Evolutionary conservation across 345 rosid genomes (phyloP), one percentile per base, ranked within the genome.

Genomic region (Eucalyptus fibrosa): DNA sequence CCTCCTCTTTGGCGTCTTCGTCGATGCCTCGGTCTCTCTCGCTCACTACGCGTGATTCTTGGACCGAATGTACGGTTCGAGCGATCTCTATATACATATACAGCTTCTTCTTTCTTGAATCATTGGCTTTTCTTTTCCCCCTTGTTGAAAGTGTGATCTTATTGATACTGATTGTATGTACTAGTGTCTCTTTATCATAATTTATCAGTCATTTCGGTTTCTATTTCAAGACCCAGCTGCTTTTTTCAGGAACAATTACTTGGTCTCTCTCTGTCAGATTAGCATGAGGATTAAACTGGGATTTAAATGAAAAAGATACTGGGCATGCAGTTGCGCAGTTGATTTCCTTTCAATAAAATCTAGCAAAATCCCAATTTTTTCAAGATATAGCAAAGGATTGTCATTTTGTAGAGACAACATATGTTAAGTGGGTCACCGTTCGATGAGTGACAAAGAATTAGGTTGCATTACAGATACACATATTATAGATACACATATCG

Each of bases 1-100:
- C 89, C 94, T 98, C 77, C 94, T 98, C 86, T 98, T 96, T 7
- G 99, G 98, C 87, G 89, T 97, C 28, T 95, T 96, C 53, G 97
- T 97, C 45, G 99, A 98, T 88, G 93, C 95, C 88, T 93, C 98
- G 40, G 93, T 97, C 65, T 92, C 95, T 32, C 95, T 97, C 88
- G 95, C 95, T 32, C 98, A 95, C 85, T 94, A 93, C 86, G 9
- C 7, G 24, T 77, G 93, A 77, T 77, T 91, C n/a, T 94, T 50
- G 60, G 19, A 18, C 34, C 83, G 9, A 77, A 77, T 37, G 83
- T 37, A 19, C 83, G 15, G 42, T 37, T 37, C 83, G 17, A 77
- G 83, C 34, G 77, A n/a, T 65, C 40, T 65, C 37, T 65, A 77
- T 21, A 77, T 77, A 77, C 47, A 37, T 40, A 77, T 21, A 44